A percentile compares a stretch with the other conserved stretches of the same genome.
Conservation (phyloP, 2,329 filamentous ascomycete genomes). For the Cadophora malorum region DNA sequence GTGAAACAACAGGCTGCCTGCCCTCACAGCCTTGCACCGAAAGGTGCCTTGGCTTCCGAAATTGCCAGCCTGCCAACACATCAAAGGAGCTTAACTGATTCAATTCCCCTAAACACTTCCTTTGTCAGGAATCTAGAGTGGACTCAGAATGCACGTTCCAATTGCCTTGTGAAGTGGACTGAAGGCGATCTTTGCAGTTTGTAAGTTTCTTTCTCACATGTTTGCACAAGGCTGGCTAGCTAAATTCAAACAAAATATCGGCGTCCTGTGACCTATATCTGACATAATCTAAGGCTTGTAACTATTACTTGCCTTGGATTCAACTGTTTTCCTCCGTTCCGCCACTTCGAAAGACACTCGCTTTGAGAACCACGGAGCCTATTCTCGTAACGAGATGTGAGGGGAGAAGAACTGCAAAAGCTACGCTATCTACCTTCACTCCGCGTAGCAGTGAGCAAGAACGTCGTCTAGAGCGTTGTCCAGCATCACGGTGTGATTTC, state of each 20-base stretch:
- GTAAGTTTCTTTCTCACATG: not conserved
- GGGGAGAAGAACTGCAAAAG: not conserved
- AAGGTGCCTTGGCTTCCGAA: not conserved
- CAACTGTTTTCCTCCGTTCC: not conserved
- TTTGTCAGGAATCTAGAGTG: not conserved
- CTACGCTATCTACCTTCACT: not conserved
- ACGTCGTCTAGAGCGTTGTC: not conserved
- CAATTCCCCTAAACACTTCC: not conserved
- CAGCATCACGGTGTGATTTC: not conserved
- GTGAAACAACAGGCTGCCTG: not conserved
- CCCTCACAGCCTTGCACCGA: not conserved
- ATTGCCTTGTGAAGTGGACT: not conserved
- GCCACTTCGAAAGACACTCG: not conserved
- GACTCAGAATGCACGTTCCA: not conserved
- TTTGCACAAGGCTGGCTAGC: constrained; percentile 2
- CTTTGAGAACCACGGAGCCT: not conserved
- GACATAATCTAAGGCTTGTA: not conserved
- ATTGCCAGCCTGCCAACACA: not conserved
- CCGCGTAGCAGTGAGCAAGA: not conserved
- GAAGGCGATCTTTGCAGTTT: too few relatives aligned
- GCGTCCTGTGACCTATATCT: not conserved
- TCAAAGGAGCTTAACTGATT: not conserved
- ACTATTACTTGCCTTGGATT: not conserved
- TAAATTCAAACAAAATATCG: not conserved
- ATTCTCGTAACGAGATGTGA: not conserved